Conservation (phyloP, 768 basidiomycete species). For the Leccinum imitatum region DNA sequence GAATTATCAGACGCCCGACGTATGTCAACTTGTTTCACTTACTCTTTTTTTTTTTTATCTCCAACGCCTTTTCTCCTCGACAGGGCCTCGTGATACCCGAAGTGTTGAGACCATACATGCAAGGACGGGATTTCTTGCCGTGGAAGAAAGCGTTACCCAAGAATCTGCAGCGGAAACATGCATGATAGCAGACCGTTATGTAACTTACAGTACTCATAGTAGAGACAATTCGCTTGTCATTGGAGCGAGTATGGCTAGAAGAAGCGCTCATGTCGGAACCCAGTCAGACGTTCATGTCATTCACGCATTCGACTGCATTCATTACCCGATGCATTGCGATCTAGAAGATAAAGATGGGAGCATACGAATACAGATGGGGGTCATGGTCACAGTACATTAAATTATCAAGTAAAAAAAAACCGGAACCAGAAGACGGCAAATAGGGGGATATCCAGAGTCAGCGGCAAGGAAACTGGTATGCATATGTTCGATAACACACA, state of each 20-base stretch:
- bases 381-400: constrained; percentile 16
- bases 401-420: constrained; percentile 13
- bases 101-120: constrained; percentile 92
- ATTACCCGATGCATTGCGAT: constrained; percentile 5
- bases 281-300: no score
- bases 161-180: constrained; percentile 71
- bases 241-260: not conserved
- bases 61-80: not conserved
- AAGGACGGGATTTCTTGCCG: constrained; percentile 86
- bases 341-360: not conserved
- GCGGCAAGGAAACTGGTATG: constrained; percentile 5
- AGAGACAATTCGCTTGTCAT: not conserved
- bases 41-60: not conserved
- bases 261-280: not conserved
- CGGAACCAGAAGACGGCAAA: not conserved
- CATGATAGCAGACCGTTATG: constrained; percentile 21
- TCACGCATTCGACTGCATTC: not conserved
- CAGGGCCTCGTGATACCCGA: constrained; percentile 92
- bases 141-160: constrained; percentile 83
- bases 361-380: constrained; percentile 23
- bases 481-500: constrained; percentile 14
- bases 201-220: not conserved
- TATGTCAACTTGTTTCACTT: constrained; percentile 36
- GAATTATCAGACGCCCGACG: constrained; percentile 95
- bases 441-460: not conserved